phyloP scores from a whole-genome alignment of 345 rosid genomes.

The Clausena lansium region DNA sequence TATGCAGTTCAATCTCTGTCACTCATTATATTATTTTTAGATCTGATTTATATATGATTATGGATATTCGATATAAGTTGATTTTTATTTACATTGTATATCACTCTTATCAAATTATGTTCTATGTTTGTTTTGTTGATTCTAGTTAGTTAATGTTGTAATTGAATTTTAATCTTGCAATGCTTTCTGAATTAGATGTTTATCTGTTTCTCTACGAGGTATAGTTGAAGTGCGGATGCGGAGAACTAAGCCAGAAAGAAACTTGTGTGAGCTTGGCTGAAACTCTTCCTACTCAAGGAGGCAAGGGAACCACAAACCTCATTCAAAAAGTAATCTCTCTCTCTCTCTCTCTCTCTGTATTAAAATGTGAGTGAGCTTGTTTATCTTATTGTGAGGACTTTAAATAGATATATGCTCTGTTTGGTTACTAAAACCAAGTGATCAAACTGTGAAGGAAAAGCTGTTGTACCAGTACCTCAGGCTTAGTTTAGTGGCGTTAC shows the following conservation, averaged over 20 bases:
- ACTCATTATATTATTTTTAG: background rate
- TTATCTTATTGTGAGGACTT: background rate
- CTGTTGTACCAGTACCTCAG: background rate
- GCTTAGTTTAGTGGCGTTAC: background rate
- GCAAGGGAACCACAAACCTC: constrained; percentile 74
- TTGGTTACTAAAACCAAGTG: background rate
- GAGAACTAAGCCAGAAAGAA: constrained; percentile 80
- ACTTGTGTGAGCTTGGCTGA: constrained; percentile 73
- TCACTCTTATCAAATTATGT: background rate
- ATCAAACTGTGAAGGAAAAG: background rate
- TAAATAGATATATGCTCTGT: background rate
- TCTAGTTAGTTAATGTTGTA: background rate
- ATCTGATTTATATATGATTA: background rate
- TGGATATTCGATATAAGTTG: background rate
- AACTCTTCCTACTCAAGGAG: constrained; percentile 47
- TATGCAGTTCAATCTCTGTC: background rate
- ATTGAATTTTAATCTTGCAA: background rate
- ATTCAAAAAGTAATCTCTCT: constrained; percentile 62
- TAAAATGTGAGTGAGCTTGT: no score
- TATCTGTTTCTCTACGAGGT: constrained; percentile 6
- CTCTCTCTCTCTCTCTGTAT: background rate
- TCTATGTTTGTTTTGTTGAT: background rate
- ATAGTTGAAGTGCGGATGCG: constrained; percentile 85
- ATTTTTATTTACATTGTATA: background rate
- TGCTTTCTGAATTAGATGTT: background rate